A percentile compares a stretch with the other conserved stretches of the same genome.
Conservation (phyloP, 441 rosid genomes). For the Adansonia rubrostipa region DNA sequence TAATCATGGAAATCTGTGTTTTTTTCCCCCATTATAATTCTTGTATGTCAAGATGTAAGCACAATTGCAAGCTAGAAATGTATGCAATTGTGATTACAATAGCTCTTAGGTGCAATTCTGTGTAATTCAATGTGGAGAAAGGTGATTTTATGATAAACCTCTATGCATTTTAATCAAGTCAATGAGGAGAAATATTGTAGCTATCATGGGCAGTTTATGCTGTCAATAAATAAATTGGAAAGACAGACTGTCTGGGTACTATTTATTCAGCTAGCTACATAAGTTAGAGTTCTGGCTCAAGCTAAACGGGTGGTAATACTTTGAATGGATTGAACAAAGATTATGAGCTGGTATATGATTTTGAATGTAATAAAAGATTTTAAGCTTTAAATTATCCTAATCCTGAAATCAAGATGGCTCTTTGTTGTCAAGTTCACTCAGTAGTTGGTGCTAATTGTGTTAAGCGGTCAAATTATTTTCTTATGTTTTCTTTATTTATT, state of each 20-base stretch:
- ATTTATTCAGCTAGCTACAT: background rate
- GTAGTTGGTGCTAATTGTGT: background rate
- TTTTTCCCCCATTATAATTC: too few species aligned
- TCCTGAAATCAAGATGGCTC: constrained; percentile 3
- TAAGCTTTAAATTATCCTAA: background rate
- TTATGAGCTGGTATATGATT: background rate
- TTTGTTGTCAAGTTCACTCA: background rate
- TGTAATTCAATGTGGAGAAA: background rate
- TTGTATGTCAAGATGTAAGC: background rate
- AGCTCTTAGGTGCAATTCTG: background rate
- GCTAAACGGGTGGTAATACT: background rate
- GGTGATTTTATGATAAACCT: background rate
- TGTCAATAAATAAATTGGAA: background rate
- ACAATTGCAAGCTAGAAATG: background rate
- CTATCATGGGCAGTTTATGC: background rate
- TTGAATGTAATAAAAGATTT: constrained; percentile 3
- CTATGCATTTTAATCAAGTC: background rate
- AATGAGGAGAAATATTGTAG: background rate
- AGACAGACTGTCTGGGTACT: background rate
- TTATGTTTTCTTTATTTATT: background rate
- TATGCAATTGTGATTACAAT: background rate
- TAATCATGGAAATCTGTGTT: too few species aligned
- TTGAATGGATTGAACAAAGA: background rate
- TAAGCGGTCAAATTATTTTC: background rate
- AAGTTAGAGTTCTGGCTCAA: constrained; percentile 1